Evolutionary conservation across 306 rosid species (phyloP).

Genomic region (Fagus crenata): DNA sequence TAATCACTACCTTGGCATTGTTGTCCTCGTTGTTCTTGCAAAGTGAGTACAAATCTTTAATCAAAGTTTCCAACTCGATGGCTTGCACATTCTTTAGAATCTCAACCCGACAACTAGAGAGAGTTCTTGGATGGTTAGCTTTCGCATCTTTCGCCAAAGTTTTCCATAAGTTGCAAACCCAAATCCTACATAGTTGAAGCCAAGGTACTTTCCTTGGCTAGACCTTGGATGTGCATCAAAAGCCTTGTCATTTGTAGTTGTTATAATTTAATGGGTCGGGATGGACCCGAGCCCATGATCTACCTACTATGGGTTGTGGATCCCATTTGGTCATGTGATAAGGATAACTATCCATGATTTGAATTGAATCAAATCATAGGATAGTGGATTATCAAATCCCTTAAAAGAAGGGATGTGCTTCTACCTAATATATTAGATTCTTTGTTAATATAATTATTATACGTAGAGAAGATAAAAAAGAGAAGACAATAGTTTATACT

Average conservation of each 20-base stretch:
- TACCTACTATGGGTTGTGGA: no score
- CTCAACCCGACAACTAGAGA: conserved; percentile 25
- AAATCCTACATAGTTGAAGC: conserved; percentile 47
- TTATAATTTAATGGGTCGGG: no score
- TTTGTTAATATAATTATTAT: no score
- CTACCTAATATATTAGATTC: no score
- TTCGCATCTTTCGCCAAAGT: conserved; percentile 19
- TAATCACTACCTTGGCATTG: conserved; percentile 23
- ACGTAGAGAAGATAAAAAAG: no score
- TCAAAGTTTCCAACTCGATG: conserved; percentile 19
- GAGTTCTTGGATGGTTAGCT: conserved; percentile 7
- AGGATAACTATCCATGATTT: no score
- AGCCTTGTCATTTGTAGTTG: conserved; percentile 41
- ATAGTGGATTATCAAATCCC: no score
- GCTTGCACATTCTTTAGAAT: not conserved
- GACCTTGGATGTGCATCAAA: conserved; percentile 47
- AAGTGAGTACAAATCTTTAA: conserved; percentile 1
- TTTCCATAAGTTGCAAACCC: conserved; percentile 41
- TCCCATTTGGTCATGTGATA: no score
- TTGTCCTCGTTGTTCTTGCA: not conserved
- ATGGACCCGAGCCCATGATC: no score
- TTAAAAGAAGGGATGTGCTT: no score
- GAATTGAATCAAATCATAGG: no score
- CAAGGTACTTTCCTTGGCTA: conserved; percentile 46
- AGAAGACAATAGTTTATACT: no score